Percentiles rank a stretch among this genome's conserved stretches.
Conservation (phyloP, 2,329 filamentous ascomycete genomes). For the Fusarium luffae region DNA sequence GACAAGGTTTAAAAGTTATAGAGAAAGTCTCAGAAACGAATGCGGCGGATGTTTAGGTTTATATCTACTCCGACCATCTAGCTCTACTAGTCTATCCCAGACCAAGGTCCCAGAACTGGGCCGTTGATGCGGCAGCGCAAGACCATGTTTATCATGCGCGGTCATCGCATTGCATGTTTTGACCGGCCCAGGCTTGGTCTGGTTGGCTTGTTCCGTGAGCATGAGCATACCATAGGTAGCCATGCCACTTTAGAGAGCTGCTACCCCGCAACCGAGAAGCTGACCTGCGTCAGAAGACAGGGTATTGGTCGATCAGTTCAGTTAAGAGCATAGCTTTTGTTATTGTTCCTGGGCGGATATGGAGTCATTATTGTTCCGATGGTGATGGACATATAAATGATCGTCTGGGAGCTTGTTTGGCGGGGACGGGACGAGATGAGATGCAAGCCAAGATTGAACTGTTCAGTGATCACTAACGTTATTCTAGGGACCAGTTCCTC, state of each 20-base stretch:
- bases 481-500: constrained; percentile 7
- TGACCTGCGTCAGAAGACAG: constrained; percentile 41
- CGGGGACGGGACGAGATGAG: constrained; percentile 40
- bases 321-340: neutral
- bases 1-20: constrained; percentile 2
- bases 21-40: constrained; percentile 27
- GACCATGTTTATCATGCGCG: constrained; percentile 38
- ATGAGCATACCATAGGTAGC: constrained; percentile 12
- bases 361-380: constrained; percentile 14
- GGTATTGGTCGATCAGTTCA: constrained; percentile 38
- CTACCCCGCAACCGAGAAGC: constrained; percentile 45
- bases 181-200: constrained; percentile 9
- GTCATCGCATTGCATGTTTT: constrained; percentile 36
- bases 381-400: constrained; percentile 4
- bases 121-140: constrained; percentile 46
- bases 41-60: constrained; percentile 38
- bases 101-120: constrained; percentile 42
- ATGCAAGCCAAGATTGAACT: constrained; percentile 43
- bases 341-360: constrained; percentile 23
- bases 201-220: constrained; percentile 25
- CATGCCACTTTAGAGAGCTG: constrained; percentile 29
- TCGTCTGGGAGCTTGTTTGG: constrained; percentile 39
- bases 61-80: constrained; percentile 29
- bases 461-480: neutral
- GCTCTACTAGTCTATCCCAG: neutral